Base-by-base conservation (phyloP, 495 filamentous ascomycete genomes). In the Aspergillus sclerotioniger region DNA sequence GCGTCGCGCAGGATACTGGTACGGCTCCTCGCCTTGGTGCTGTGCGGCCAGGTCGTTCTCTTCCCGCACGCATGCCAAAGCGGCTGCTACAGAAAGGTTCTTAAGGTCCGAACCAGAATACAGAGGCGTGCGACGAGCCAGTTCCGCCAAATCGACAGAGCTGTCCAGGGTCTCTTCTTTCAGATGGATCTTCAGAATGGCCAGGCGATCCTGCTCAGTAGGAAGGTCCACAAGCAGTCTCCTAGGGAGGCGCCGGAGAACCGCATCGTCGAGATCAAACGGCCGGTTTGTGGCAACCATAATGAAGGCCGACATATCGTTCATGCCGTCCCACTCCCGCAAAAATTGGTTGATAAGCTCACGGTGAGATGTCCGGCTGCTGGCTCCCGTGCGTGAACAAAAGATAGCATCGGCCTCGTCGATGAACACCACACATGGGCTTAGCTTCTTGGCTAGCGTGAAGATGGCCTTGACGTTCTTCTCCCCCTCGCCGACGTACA, bases 251-350 rank as follows among this genome's bases (percentile, higher is more conserved):
- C 80, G 74, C 32, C 94, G 82, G 19, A 98, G 84, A 19, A 96
- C 90, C 2, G 94, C 94, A 63, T 98, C 94, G 64, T 98, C 94
- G 1, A 98, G 82, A 64, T 98, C 92, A 57, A 96, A 96, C 0
- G 93, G 93, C 13, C 93, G 79, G 67, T 98, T 98, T 12, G 91
- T 96, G n/a, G 94, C 94, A 0, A 98, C 91, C 95, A 98, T 97
- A 69, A 98, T 95, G 71, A 98, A 98, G 2, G 92, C 91, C 7
- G 87, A 88, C 47, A 85, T 79, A 60, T 90, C 87, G 41, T 85
- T 88, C 82, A 98, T 87, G 15, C 95, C 94, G 63, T 97, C 94
- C 94, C 94, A 98, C 70, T 98, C 94, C n/a, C 90, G 84, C 35
- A 98, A 76, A 69, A 98, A 98, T 69, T 98, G 93, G 60, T 97